Percentiles rank a stretch among this genome's conserved stretches.
phyloP scores from a whole-genome alignment of 2,329 filamentous ascomycete genomes.

The Fusarium aywerte region DNA sequence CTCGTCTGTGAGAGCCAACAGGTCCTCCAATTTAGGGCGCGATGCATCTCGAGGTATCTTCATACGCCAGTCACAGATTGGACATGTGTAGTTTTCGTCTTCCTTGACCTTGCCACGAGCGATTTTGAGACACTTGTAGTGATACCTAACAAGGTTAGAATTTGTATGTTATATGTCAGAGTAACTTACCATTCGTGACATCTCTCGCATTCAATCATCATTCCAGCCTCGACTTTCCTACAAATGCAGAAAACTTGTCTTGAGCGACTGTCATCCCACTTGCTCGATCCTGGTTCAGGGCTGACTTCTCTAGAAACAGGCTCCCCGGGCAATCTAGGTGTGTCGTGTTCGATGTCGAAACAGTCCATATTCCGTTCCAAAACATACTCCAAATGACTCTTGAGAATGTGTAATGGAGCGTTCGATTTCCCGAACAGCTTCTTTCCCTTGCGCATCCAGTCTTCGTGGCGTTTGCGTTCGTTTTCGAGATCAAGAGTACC shows the following conservation, averaged over 20 bases:
- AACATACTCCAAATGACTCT: conserved; percentile 93
- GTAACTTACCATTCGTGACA: conserved; percentile 91
- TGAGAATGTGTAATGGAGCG: conserved; percentile 93
- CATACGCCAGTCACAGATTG: conserved; percentile 96
- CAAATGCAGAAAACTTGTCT: conserved; percentile 97
- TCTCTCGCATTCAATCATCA: conserved; percentile 99
- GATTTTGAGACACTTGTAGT: conserved; percentile 98
- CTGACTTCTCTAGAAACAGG: conserved; percentile 86
- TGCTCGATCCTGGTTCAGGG: conserved; percentile 62
- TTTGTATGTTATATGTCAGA: not conserved
- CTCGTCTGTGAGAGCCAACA: conserved; percentile 86
- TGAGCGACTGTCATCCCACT: conserved; percentile 70
- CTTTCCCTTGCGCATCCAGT: conserved; percentile 99
- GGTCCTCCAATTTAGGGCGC: conserved; percentile 91
- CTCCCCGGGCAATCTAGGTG: conserved; percentile 88
- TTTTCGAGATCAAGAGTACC: conserved; percentile 94
- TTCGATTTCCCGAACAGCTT: conserved; percentile 98
- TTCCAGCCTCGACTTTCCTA: conserved; percentile 89
- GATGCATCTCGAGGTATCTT: conserved; percentile 97
- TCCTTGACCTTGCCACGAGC: conserved; percentile 98
- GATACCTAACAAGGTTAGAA: conserved; percentile 72
- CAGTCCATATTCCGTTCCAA: conserved; percentile 89
- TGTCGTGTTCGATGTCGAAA: conserved; percentile 87
- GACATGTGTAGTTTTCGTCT: conserved; percentile 97
- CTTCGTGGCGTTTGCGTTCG: conserved; percentile 93